phyloP scores from a whole-genome alignment of 139 green algal genomes.

The Chlorella sp. region DNA sequence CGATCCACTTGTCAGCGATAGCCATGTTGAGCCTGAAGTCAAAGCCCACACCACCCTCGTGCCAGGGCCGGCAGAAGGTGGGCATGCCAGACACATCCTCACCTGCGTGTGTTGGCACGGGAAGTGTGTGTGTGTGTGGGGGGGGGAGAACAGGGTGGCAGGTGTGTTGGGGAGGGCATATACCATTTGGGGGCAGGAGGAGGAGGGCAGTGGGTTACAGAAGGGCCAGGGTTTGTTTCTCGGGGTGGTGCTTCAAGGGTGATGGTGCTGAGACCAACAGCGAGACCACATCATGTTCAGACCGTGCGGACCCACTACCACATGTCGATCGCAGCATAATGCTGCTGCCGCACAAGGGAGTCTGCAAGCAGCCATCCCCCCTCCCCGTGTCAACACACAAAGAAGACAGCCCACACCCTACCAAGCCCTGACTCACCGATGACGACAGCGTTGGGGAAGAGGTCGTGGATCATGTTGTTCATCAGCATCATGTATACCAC shows the following conservation, averaged over 20 bases:
- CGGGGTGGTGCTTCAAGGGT: too few species aligned
- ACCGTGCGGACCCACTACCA: too few species aligned
- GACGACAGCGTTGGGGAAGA: conserved; percentile 86
- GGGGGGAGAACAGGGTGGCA: too few species aligned
- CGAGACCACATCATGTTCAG: too few species aligned
- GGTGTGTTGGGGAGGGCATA: neutral
- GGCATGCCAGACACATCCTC: conserved; percentile 98
- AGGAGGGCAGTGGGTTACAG: too few species aligned
- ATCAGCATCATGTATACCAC: conserved; percentile 62
- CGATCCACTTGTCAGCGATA: conserved; percentile 98
- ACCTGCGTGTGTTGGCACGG: conserved; percentile 24
- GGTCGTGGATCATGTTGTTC: conserved; percentile 92
- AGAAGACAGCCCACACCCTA: neutral
- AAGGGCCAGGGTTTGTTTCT: too few species aligned
- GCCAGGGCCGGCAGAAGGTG: conserved; percentile 77
- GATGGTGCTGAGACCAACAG: too few species aligned
- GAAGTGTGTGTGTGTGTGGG: too few species aligned
- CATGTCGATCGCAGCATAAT: too few species aligned
- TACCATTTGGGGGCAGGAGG: neutral
- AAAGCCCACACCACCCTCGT: conserved; percentile 94
- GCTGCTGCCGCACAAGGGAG: too few species aligned
- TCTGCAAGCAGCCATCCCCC: neutral
- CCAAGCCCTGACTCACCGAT: conserved; percentile 59
- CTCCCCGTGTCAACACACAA: neutral
- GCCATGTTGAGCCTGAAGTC: conserved; percentile 99